These are phyloP conservation scores for Xerocomellus intermedius DNA, from an alignment of 768 basidiomycete species.

Conservation along the genomic window DNA sequence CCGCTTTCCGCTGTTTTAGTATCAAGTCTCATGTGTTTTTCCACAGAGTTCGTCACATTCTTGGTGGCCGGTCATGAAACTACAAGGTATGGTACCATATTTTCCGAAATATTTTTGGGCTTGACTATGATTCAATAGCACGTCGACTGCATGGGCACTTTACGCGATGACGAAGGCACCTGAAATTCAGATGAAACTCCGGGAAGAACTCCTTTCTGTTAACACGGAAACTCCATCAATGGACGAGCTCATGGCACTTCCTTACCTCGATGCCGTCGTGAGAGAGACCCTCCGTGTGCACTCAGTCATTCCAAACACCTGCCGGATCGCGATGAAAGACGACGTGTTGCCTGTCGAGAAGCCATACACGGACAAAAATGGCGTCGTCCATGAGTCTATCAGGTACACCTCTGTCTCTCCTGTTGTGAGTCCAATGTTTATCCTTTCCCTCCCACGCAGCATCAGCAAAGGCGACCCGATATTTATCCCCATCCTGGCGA, in stretches of 20 bases:
- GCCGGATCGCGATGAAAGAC: conserved; percentile 49
- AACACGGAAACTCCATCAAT: conserved; percentile 59
- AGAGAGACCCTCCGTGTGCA: conserved; percentile 17
- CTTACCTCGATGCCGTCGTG: conserved; percentile 63
- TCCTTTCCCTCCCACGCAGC: conserved; percentile 18
- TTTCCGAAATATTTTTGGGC: background rate
- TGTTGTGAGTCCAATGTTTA: background rate
- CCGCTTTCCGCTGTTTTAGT: background rate
- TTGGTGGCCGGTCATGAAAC: conserved; percentile 60
- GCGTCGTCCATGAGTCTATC: conserved; percentile 39
- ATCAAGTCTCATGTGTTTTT: background rate
- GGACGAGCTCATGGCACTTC: conserved; percentile 63
- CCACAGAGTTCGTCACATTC: conserved; percentile 61
- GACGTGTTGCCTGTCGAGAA: conserved; percentile 49
- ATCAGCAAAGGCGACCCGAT: conserved; percentile 45
- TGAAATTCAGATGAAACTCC: conserved; percentile 52
- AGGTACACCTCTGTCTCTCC: conserved; percentile 23
- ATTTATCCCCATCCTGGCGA: conserved; percentile 49
- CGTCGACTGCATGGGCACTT: conserved; percentile 55
- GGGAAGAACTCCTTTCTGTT: conserved; percentile 53
- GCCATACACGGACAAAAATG: conserved; percentile 45
- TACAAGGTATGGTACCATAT: conserved; percentile 38
- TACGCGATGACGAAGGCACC: conserved; percentile 50
- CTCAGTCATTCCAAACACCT: conserved; percentile 45
- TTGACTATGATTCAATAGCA: conserved; percentile 12